Conservation (phyloP, 305 asterid species). For the Fraxinus floribunda region DNA sequence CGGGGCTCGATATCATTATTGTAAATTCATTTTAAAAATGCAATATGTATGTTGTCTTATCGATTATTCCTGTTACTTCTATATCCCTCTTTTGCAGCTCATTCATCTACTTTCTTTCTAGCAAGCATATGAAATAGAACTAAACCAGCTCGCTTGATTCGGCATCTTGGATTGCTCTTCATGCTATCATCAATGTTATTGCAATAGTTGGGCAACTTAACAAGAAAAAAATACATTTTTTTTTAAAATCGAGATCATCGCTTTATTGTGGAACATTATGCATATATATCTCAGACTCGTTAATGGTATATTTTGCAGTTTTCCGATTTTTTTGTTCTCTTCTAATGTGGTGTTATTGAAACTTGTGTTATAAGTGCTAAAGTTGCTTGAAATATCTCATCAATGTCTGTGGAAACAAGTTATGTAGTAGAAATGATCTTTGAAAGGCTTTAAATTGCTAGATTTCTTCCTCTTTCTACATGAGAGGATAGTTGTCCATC, state of each 20-base stretch:
- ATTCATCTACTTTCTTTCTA: neutral
- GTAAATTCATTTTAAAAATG: conserved; percentile 16
- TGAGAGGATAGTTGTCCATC: no score
- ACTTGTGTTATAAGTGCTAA: no score
- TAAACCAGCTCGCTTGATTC: neutral
- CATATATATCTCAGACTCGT: neutral
- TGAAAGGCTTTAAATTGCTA: no score
- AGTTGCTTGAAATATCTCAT: no score
- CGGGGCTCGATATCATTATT: neutral
- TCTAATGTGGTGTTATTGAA: neutral
- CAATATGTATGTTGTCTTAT: neutral
- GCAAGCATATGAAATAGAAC: no score
- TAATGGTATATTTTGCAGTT: neutral
- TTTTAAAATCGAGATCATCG: no score
- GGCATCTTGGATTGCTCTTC: neutral
- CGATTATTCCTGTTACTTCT: neutral
- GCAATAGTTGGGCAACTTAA: no score
- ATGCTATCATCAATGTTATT: no score
- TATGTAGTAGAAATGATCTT: no score
- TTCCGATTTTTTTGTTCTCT: neutral
- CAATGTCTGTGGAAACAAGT: no score
- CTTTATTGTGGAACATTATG: neutral
- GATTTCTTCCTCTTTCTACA: no score
- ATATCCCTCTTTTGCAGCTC: neutral
- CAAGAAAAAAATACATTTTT: no score